Evolutionary conservation across 176 grass and related monocot species (phyloP).

Genomic region (Alloteropsis semialata): DNA sequence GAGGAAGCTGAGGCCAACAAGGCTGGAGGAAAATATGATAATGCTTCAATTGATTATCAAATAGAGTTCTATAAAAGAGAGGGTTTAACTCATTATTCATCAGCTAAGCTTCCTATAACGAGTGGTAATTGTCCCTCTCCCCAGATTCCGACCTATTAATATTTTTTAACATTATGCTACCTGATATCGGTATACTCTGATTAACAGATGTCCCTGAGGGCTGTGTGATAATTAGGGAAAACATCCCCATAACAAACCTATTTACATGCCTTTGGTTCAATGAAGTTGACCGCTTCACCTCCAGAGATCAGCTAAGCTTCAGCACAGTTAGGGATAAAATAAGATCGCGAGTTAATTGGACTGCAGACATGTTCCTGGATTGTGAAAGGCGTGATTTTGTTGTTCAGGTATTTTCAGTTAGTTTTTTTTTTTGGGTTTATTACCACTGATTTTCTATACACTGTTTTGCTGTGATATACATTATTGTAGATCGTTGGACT

Average conservation of each 20-base stretch:
- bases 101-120: slow-evolving; percentile 89
- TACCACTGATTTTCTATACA: background rate
- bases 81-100: slow-evolving; percentile 91
- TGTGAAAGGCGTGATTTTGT: slow-evolving; percentile 95
- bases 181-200: background rate
- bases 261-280: slow-evolving; percentile 99
- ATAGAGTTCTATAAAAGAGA: slow-evolving; percentile 96
- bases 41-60: slow-evolving; percentile 89
- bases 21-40: slow-evolving; percentile 94
- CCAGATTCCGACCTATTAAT: background rate
- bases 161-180: background rate
- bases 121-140: slow-evolving; percentile 57
- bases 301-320: slow-evolving; percentile 94
- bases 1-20: slow-evolving; percentile 99
- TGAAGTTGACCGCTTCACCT: slow-evolving; percentile 89
- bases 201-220: slow-evolving; percentile 95
- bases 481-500: background rate
- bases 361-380: slow-evolving; percentile 91
- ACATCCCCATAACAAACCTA: slow-evolving; percentile 83
- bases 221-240: slow-evolving; percentile 91
- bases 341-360: slow-evolving; percentile 73
- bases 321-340: slow-evolving; percentile 94
- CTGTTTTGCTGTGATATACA: background rate
- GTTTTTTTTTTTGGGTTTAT: background rate
- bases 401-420: slow-evolving; percentile 66